Conservation (phyloP, 2,329 filamentous ascomycete genomes). For the Apiospora marii region DNA sequence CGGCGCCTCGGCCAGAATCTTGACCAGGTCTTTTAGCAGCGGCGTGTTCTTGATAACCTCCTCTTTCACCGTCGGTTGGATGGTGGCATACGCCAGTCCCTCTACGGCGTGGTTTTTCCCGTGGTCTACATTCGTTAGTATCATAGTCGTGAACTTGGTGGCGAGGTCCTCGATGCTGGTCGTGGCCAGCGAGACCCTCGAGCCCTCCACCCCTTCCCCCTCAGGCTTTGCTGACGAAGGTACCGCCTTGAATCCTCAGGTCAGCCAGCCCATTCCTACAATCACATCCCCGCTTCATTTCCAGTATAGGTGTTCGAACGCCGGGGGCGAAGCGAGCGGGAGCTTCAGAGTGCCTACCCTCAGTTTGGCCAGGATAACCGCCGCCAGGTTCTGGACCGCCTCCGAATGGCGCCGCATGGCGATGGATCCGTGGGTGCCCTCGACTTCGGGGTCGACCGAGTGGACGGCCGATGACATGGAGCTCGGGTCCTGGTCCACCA, state of each 20-base stretch:
- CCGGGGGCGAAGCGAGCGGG: conserved; percentile 39
- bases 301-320: conserved; percentile 37
- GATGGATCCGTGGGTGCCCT: conserved; percentile 66
- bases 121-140: conserved; percentile 64
- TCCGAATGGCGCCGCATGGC: conserved; percentile 68
- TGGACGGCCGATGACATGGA: conserved; percentile 57
- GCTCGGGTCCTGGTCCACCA: conserved; percentile 76
- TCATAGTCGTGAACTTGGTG: conserved; percentile 70
- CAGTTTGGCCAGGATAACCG: conserved; percentile 79
- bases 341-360: conserved; percentile 56
- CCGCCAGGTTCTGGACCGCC: conserved; percentile 70
- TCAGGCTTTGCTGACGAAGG: conserved; percentile 50
- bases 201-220: conserved; percentile 47
- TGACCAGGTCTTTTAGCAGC: conserved; percentile 75
- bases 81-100: conserved; percentile 88
- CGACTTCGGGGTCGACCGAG: conserved; percentile 61
- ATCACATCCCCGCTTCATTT: conserved; percentile 31
- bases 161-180: conserved; percentile 73
- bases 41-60: conserved; percentile 72
- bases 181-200: conserved; percentile 59
- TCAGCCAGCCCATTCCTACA: conserved; percentile 46
- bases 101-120: conserved; percentile 79
- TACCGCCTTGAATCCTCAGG: conserved; percentile 63
- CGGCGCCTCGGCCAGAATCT: conserved; percentile 64
- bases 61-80: conserved; percentile 87